Percentiles rank a stretch among this genome's conserved stretches.
Conservation (phyloP, 73 alveolate genomes). For the Paramecium primaurelia region DNA sequence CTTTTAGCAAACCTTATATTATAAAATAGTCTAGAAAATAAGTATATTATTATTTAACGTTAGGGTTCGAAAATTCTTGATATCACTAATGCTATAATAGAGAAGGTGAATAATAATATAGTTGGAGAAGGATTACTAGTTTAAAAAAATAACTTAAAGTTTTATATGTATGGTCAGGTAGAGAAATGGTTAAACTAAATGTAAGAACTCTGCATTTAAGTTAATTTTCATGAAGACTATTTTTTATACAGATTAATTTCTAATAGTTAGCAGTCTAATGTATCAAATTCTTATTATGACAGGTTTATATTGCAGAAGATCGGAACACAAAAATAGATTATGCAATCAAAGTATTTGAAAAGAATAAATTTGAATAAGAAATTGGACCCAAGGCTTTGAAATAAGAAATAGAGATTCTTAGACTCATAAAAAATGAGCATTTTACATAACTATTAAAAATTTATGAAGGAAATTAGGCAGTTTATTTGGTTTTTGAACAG, state of each 20-base stretch:
- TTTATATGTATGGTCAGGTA: neutral
- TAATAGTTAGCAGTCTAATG: neutral
- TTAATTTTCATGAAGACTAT: neutral
- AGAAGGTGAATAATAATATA: neutral
- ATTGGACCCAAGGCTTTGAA: neutral
- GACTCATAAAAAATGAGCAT: conserved; percentile 7
- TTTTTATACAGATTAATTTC: neutral
- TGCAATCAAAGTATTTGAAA: neutral
- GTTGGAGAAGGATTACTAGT: neutral
- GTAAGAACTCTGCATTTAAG: neutral
- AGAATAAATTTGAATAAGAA: neutral
- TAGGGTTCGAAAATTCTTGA: neutral
- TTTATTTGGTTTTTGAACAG: neutral
- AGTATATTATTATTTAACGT: neutral
- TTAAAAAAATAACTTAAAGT: neutral
- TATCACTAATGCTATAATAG: neutral
- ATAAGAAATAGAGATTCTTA: conserved; percentile 30
- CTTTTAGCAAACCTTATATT: neutral
- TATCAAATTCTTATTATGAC: neutral
- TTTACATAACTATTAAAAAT: neutral
- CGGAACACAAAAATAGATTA: neutral
- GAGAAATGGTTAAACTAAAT: neutral
- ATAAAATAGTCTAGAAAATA: neutral
- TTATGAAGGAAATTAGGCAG: neutral
- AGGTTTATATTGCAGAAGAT: neutral